A percentile compares a stretch with the other conserved stretches of the same genome.
Evolutionary conservation across 2,329 filamentous ascomycete genomes (phyloP).

Genomic region (Coniochaeta ligniaria): DNA sequence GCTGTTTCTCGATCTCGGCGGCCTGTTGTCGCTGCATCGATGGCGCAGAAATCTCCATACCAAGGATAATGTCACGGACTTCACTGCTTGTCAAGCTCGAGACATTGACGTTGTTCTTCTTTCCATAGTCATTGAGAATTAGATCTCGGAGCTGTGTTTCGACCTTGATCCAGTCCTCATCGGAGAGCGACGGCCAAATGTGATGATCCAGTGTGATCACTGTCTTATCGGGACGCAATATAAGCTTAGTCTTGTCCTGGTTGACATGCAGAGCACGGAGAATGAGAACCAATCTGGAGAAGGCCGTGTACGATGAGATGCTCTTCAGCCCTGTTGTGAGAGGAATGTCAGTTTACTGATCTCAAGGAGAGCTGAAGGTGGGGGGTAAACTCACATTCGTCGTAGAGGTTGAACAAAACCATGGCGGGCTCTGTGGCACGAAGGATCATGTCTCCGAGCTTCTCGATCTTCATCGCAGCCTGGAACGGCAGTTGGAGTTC

Average conservation of each 20-base stretch:
- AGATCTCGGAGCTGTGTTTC: conserved; percentile 92
- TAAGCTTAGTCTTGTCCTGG: conserved; percentile 94
- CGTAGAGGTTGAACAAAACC: conserved; percentile 98
- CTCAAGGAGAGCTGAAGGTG: not conserved
- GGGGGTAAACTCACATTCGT: conserved; percentile 55
- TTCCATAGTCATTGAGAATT: conserved; percentile 96
- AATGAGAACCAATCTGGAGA: conserved; percentile 90
- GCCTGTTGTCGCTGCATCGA: conserved; percentile 98
- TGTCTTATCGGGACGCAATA: conserved; percentile 92
- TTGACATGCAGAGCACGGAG: conserved; percentile 94
- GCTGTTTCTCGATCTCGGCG: conserved; percentile 97
- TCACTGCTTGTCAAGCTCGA: conserved; percentile 94
- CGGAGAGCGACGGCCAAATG: conserved; percentile 90
- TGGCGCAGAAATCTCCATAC: conserved; percentile 98
- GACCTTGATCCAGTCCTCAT: conserved; percentile 99
- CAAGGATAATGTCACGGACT: conserved; percentile 95
- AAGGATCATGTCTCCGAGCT: conserved; percentile 97
- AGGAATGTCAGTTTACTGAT: not conserved
- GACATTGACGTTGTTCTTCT: conserved; percentile 99
- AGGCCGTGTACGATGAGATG: conserved; percentile 96
- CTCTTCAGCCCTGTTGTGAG: conserved; percentile 66
- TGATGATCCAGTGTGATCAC: conserved; percentile 98
- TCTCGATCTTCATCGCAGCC: conserved; percentile 99
- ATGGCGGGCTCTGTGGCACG: conserved; percentile 98
- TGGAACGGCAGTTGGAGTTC: conserved; percentile 98